A percentile compares a stretch with the other conserved stretches of the same genome.
Conservation (phyloP, 495 filamentous ascomycete genomes). For the Penicillium atrosanguineum region DNA sequence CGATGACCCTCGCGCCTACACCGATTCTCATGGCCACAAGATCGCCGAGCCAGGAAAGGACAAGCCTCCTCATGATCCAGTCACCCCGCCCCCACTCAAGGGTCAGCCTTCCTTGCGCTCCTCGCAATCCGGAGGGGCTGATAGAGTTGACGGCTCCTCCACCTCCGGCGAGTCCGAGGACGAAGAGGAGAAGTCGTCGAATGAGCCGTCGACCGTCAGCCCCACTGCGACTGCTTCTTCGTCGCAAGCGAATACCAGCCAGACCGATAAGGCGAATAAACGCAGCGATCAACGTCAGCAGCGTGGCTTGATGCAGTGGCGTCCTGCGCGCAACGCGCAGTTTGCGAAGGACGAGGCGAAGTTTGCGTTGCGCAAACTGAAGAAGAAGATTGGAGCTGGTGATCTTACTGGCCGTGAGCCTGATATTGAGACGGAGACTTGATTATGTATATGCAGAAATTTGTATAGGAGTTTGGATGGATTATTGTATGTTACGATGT, state of each 20-base stretch:
- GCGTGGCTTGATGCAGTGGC: slow-evolving; percentile 55
- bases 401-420: slow-evolving; percentile 50
- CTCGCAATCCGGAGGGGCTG: neutral
- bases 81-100: slow-evolving; percentile 43
- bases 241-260: slow-evolving; percentile 14
- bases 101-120: slow-evolving; percentile 23
- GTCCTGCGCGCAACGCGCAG: slow-evolving; percentile 49
- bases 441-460: neutral
- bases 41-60: slow-evolving; percentile 54
- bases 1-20: slow-evolving; percentile 56
- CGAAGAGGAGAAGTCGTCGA: slow-evolving; percentile 2
- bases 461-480: neutral
- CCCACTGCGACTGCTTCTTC: slow-evolving; percentile 6
- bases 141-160: slow-evolving; percentile 7
- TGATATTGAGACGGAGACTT: slow-evolving; percentile 52
- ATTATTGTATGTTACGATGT: slow-evolving; percentile 1
- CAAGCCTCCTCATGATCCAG: slow-evolving; percentile 57
- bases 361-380: slow-evolving; percentile 45
- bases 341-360: slow-evolving; percentile 54
- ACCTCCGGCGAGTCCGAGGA: slow-evolving; percentile 13
- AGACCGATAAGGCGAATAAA: slow-evolving; percentile 36
- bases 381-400: slow-evolving; percentile 44
- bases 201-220: slow-evolving; percentile 20
- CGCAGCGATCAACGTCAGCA: slow-evolving; percentile 51
- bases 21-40: slow-evolving; percentile 50